Conservation (phyloP, 768 basidiomycete species). For the Daedalea quercina region DNA sequence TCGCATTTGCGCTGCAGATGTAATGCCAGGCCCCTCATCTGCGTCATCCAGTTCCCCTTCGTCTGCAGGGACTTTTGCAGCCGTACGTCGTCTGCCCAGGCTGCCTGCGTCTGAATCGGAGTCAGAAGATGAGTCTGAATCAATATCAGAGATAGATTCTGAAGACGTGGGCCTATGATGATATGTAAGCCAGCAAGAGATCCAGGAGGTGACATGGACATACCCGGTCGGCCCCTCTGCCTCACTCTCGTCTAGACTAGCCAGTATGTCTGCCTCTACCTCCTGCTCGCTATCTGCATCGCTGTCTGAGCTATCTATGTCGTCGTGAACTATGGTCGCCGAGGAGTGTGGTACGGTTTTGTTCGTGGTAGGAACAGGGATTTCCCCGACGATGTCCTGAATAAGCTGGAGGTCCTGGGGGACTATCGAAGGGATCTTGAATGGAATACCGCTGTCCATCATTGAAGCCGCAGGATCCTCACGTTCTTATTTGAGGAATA, state of each 20-base stretch:
- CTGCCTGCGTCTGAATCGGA: constrained; percentile 33
- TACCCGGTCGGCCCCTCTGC: constrained; percentile 8
- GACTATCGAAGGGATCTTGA: constrained; percentile 54
- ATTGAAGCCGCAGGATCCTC: neutral
- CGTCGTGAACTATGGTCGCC: constrained; percentile 22
- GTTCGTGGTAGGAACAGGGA: constrained; percentile 8
- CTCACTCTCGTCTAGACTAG: constrained; percentile 33
- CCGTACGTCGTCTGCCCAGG: neutral
- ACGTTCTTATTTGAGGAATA: neutral
- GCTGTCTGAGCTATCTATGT: constrained; percentile 41
- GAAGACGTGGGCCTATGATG: constrained; percentile 5
- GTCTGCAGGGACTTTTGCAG: neutral
- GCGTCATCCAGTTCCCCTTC: constrained; percentile 44
- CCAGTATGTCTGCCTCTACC: constrained; percentile 57
- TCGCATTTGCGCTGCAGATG: constrained; percentile 40
- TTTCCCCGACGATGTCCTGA: constrained; percentile 50
- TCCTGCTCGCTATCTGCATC: constrained; percentile 65
- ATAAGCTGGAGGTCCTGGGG: constrained; percentile 76
- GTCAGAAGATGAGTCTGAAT: constrained; percentile 21
- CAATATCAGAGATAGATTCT: constrained; percentile 25
- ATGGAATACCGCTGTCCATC: constrained; percentile 19
- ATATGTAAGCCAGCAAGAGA: neutral
- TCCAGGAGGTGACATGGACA: neutral
- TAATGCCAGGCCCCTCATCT: constrained; percentile 38
- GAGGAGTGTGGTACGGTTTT: constrained; percentile 1